These are phyloP conservation scores for Colletotrichum tamarilloi DNA, from an alignment of 2,329 filamentous ascomycete species.

Conservation along the genomic window DNA sequence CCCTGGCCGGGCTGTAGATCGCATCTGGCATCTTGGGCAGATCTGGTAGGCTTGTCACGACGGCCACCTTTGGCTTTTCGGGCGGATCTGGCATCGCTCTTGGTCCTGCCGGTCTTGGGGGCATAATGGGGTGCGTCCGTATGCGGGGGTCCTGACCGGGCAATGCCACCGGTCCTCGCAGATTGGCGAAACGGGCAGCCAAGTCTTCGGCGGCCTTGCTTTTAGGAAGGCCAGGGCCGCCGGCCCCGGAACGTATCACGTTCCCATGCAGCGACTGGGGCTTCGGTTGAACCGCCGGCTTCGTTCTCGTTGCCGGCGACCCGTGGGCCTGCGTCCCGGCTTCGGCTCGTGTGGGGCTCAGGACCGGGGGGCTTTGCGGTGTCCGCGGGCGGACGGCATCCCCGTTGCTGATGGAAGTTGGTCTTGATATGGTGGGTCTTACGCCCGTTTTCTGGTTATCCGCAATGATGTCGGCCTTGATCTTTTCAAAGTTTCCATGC, in stretches of 20 bases:
- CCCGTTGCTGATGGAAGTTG: slow-evolving; percentile 24
- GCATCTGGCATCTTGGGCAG: slow-evolving; percentile 79
- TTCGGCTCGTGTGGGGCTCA: slow-evolving; percentile 26
- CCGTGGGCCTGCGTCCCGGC: slow-evolving; percentile 13
- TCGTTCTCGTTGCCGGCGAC: slow-evolving; percentile 45
- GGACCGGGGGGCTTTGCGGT: slow-evolving; percentile 34
- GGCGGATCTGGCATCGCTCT: slow-evolving; percentile 61
- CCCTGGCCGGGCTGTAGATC: slow-evolving; percentile 82
- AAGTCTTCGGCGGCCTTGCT: slow-evolving; percentile 59
- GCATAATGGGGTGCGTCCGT: slow-evolving; percentile 58
- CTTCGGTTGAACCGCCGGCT: slow-evolving; percentile 71
- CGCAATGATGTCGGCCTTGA: slow-evolving; percentile 70
- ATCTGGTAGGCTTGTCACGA: slow-evolving; percentile 64
- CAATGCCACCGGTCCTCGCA: slow-evolving; percentile 56
- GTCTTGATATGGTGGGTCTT: slow-evolving; percentile 48
- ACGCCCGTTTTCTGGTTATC: slow-evolving; percentile 73
- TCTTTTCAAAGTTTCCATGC: slow-evolving; percentile 62
- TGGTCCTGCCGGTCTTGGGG: slow-evolving; percentile 56
- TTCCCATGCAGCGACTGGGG: slow-evolving; percentile 75
- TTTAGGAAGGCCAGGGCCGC: slow-evolving; percentile 40
- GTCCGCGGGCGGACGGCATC: slow-evolving; percentile 21
- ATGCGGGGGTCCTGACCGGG: slow-evolving; percentile 64
- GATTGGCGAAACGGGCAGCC: slow-evolving; percentile 66
- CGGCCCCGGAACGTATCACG: slow-evolving; percentile 54
- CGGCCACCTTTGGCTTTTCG: slow-evolving; percentile 56